A percentile compares a stretch with the other conserved stretches of the same genome.
These are phyloP conservation scores for Perilla frutescens DNA, from an alignment of 257 asterid species.

Conservation along the genomic window DNA sequence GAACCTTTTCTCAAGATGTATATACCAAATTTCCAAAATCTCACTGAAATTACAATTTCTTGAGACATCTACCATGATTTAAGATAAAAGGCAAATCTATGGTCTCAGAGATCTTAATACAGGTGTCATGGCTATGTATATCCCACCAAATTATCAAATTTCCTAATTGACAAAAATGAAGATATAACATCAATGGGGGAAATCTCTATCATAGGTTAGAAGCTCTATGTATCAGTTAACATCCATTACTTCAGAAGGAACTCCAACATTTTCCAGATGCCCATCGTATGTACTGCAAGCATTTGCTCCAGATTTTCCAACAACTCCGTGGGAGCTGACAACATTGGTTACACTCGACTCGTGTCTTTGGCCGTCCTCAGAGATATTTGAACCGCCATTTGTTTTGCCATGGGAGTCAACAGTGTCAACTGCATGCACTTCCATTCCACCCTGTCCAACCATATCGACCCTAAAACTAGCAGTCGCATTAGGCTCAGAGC, in stretches of 20 bases:
- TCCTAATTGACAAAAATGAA: conserved; percentile 19
- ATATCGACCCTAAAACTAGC: conserved; percentile 20
- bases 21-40: not conserved
- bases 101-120: conserved; percentile 22
- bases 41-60: not conserved
- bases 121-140: not conserved
- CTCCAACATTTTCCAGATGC: conserved; percentile 28
- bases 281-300: not conserved
- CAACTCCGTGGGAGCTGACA: conserved; percentile 27
- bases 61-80: not conserved
- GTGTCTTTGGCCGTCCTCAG: not conserved
- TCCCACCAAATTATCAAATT: conserved; percentile 16
- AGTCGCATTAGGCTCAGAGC: conserved; percentile 17
- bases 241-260: conserved; percentile 30
- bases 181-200: conserved; percentile 3
- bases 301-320: conserved; percentile 23
- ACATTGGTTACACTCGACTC: not conserved
- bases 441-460: conserved; percentile 20
- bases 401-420: conserved; percentile 18
- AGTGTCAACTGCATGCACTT: conserved; percentile 10
- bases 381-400: conserved; percentile 29
- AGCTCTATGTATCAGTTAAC: conserved; percentile 25
- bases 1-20: conserved; percentile 9
- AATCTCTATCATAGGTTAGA: conserved; percentile 9
- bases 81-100: conserved; percentile 19